Base-by-base conservation (phyloP, 768 basidiomycete species). In the Pholiota microspora region DNA sequence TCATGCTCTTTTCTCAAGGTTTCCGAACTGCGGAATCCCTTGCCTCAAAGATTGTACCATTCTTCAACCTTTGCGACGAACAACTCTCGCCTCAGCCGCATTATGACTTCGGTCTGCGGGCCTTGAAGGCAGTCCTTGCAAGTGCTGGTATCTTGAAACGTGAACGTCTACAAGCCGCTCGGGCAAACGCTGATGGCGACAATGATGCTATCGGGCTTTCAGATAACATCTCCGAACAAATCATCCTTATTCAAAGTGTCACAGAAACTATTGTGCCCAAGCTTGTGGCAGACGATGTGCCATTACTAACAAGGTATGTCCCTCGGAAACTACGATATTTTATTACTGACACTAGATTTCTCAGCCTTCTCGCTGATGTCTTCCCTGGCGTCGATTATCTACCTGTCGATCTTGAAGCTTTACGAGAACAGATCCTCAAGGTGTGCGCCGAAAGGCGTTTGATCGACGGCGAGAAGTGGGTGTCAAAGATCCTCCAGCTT, bases 231-330 rank as follows among this genome's bases (percentile, higher is more conserved):
- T 86, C 90, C 4, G 97, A 99, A 64, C 94, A 98, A 67, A 93
- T 97, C 58, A 96, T 99, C 53, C 77, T 98, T 62, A 98, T 99
- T 45, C 97, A 98, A 72, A 97, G 94, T 72, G 94, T 99, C 16
- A 94, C 92, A 2, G 97, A 99, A 69, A 98, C 97, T 0, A 97
- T 99, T 63, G 94, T 98, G 3, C 97, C 97, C 0, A 99, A 99
- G 73, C 73, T 99, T 44, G 94, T 98, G 12, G 95, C 96, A 10
- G 94, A 95, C 49, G 97, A 99, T 72, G 97, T 98, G 2, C 91
- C 95, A 10, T 79, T 98, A 23, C 77, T 98, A 28, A 95, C 92
- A 29, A 94, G 89, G 95, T 92, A 54, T 67, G n/a, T n/a, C n/a
- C n/a, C n/a, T 80, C 7, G 1, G 45, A 12, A 10, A 31, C 4